Base-by-base conservation (phyloP, 2,329 filamentous ascomycete genomes). In the Purpureocillium lavendulum region DNA sequence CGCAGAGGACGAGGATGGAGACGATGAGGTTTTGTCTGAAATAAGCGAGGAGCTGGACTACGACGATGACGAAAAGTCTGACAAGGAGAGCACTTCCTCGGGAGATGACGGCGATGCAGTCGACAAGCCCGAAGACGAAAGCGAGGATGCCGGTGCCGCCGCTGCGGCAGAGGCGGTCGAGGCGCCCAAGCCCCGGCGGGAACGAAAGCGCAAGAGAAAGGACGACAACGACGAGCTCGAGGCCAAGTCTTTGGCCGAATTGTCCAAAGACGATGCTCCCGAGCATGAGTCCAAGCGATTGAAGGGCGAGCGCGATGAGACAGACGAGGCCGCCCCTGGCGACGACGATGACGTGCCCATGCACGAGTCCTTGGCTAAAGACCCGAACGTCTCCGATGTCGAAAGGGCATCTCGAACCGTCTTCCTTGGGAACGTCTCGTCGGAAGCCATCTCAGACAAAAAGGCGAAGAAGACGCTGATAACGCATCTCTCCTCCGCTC, bases 361-460 rank as follows among this genome's bases (percentile, higher is more conserved):
- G 31, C 79, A 83, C 50, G 80, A 81, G 54, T 77, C 71, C 40
- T 66, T 76, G 30, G 60, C 58, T 47, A 69, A 64, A 39, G 62
- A 64, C 58, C 73, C 66, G 63, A 79, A 71, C 60, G 66, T 51
- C 35, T 52, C 68, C 16, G 85, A 94, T 47, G 53, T 94, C 3
- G 86, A 94, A 42, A 95, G 94, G 66, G 85, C 90, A 8, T 77
- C 77, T 42, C 84, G 92, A 41, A 98, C 92, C 7, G 80, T 97
- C 32, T 98, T 97, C 64, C 69, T 98, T 11, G 84, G 85, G 54
- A 98, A 98, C 55, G 87, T 98, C 34, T 88, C 88, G 12, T 82
- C 76, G 16, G 71, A 82, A 38, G 87, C 87, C 32, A 87, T 97
- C 53, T 84, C 80, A 36, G 88, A 84, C 21, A 94, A 94, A 56